phyloP scores from a whole-genome alignment of 306 rosid species.

The Lotus japonicus region DNA sequence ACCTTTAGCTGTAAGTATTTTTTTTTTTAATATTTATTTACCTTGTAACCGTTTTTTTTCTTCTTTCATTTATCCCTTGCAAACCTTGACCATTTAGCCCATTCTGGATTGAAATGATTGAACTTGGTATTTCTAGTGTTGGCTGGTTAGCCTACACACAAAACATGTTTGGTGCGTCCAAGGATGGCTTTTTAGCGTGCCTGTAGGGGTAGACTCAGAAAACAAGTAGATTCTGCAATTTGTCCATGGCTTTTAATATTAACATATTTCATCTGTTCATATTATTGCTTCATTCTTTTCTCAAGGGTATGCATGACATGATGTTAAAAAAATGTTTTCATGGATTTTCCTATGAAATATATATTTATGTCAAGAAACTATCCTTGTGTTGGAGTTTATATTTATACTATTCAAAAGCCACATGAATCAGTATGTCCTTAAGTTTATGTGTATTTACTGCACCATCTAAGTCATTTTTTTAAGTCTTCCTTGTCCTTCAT shows the following conservation, averaged over 20 bases:
- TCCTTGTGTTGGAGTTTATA: neutral
- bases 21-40: neutral
- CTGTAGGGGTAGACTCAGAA: neutral
- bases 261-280: neutral
- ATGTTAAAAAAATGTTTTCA: neutral
- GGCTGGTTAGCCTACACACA: neutral
- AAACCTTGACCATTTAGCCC: neutral
- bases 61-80: neutral
- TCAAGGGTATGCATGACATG: neutral
- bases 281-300: neutral
- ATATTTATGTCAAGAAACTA: neutral
- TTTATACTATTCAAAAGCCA: neutral
- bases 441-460: neutral
- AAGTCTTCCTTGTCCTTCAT: neutral
- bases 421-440: neutral
- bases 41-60: neutral
- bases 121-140: neutral
- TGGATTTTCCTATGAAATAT: neutral
- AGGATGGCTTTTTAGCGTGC: neutral
- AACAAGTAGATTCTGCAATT: slow-evolving; percentile 8
- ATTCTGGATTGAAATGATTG: slow-evolving; percentile 1
- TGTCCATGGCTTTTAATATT: neutral
- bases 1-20: slow-evolving; percentile 44
- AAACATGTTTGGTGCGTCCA: neutral
- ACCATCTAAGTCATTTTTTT: neutral